Conservation (phyloP, 1,139 yeast genomes). For the Debaryomyces nepalensis region DNA sequence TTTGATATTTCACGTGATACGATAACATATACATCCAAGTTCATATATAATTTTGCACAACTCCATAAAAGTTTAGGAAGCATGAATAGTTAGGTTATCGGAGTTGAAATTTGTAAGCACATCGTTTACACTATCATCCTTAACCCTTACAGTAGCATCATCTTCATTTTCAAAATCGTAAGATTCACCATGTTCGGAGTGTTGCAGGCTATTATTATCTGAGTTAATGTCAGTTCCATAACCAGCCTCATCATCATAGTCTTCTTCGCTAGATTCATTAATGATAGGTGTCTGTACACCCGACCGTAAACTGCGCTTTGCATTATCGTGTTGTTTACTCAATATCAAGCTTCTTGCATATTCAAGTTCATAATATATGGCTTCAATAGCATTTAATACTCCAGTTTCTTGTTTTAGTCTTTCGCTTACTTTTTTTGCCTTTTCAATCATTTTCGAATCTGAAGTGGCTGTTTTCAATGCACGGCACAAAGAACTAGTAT, state of each 20-base stretch:
- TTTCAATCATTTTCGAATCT: conserved; percentile 66
- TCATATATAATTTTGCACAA: not conserved
- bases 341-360: conserved; percentile 64
- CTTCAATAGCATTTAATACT: conserved; percentile 72
- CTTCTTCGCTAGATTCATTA: conserved; percentile 26
- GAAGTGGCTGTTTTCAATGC: conserved; percentile 73
- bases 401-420: conserved; percentile 76
- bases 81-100: not conserved
- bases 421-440: conserved; percentile 65
- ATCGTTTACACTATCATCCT: not conserved
- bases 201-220: not conserved
- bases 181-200: conserved; percentile 3
- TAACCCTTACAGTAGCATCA: conserved; percentile 3
- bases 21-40: not conserved
- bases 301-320: conserved; percentile 27
- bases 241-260: conserved; percentile 12
- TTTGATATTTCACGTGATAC: conserved; percentile 8
- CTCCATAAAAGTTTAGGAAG: not conserved
- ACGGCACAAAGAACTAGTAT: conserved; percentile 60
- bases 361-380: conserved; percentile 77
- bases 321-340: conserved; percentile 31
- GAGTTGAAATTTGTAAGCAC: not conserved
- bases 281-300: conserved; percentile 35
- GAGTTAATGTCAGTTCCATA: conserved; percentile 2
- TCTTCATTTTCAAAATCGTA: conserved; percentile 8